phyloP scores from a whole-genome alignment of 768 basidiomycete genomes.

The Pisolithus marmoratus region DNA sequence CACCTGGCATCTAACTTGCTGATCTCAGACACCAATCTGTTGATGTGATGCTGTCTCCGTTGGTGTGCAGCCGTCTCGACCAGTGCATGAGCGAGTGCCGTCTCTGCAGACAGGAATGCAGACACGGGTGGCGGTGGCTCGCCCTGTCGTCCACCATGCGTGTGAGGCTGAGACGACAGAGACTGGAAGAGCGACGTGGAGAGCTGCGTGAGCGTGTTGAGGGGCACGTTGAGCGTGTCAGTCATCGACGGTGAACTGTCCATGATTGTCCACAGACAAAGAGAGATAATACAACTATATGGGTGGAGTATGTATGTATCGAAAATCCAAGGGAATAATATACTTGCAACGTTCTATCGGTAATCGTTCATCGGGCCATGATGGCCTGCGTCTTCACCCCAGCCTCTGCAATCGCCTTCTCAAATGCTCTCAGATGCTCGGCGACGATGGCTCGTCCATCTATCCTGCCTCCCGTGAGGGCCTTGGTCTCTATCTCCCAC shows the following conservation, averaged over 20 bases:
- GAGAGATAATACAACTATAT: not conserved
- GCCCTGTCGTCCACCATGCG: conserved; percentile 13
- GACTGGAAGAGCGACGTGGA: conserved; percentile 69
- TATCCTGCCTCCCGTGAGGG: conserved; percentile 25
- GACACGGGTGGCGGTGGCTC: conserved; percentile 40
- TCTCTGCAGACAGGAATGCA: conserved; percentile 60
- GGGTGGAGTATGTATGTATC: not conserved
- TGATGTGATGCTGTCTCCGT: conserved; percentile 68
- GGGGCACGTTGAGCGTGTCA: conserved; percentile 52
- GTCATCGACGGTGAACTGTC: conserved; percentile 41
- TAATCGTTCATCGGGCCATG: conserved; percentile 55
- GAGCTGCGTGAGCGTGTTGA: conserved; percentile 56
- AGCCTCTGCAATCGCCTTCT: conserved; percentile 65
- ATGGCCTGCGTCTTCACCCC: conserved; percentile 74
- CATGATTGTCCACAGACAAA: conserved; percentile 11
- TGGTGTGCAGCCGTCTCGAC: conserved; percentile 67
- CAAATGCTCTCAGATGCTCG: conserved; percentile 74
- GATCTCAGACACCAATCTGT: conserved; percentile 66
- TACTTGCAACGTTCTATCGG: not conserved
- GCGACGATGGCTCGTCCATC: conserved; percentile 72
- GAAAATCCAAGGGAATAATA: not conserved
- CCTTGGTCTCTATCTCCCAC: conserved; percentile 66
- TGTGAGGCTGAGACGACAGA: conserved; percentile 54
- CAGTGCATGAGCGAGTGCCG: conserved; percentile 58
- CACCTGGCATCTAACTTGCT: conserved; percentile 60